These are phyloP conservation scores for Tetrapisispora fleetii DNA, from an alignment of 805 yeast species.

Conservation along the genomic window DNA sequence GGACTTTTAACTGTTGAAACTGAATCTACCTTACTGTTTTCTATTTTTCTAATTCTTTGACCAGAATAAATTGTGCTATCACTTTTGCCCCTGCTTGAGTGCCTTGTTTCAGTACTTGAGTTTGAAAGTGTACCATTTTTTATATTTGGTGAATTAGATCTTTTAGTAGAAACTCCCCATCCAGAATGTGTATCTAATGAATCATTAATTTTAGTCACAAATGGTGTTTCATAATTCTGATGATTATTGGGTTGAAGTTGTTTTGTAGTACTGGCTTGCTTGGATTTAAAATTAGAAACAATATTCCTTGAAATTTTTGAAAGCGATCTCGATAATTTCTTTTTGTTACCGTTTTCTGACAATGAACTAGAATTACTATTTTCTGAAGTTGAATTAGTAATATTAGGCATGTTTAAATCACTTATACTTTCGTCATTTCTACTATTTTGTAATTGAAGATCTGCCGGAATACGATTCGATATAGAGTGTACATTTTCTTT, in stretches of 20 bases:
- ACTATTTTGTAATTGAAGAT: not conserved
- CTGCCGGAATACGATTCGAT: not conserved
- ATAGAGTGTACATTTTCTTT: not conserved
- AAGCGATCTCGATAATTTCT: conserved; percentile 25
- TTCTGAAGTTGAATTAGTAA: not conserved
- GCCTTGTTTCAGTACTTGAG: not conserved
- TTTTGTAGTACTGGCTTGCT: not conserved
- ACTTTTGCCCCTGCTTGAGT: conserved; percentile 20
- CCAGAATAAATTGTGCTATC: conserved; percentile 17
- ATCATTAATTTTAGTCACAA: conserved; percentile 1
- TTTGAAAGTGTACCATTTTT: not conserved
- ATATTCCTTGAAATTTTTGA: conserved; percentile 26
- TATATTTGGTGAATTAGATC: not conserved
- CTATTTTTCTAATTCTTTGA: not conserved
- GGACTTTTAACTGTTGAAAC: not conserved
- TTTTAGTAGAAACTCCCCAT: conserved; percentile 23
- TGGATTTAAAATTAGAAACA: conserved; percentile 18
- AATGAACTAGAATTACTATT: not conserved
- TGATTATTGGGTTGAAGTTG: not conserved
- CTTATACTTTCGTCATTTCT: not conserved
- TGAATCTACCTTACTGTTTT: not conserved
- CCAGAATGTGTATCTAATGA: conserved; percentile 26
- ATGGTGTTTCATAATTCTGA: not conserved
- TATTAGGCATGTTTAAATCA: not conserved
- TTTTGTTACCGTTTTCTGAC: not conserved